A percentile compares a stretch with the other conserved stretches of the same genome.
phyloP scores from a whole-genome alignment of 2,329 filamentous ascomycete species.

The Xenosphaeropsis pyriputrescens region DNA sequence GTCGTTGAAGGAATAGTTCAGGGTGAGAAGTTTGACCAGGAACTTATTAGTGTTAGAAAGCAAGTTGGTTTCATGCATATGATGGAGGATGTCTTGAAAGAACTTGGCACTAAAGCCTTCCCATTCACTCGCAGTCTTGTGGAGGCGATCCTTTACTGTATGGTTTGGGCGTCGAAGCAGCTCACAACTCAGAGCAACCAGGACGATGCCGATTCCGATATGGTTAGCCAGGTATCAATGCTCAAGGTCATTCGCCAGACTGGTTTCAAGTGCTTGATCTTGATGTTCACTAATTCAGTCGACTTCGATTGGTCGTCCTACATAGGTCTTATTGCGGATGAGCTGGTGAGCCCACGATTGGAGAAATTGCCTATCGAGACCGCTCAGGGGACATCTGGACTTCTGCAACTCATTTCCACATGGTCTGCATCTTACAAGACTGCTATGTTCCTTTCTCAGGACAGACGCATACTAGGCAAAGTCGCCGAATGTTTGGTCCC shows the following conservation, averaged over 20 bases:
- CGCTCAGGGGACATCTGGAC: constrained; percentile 74
- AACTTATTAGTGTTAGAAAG: constrained; percentile 55
- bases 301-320: constrained; percentile 61
- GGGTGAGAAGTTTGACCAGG: constrained; percentile 35
- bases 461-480: constrained; percentile 48
- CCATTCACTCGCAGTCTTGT: constrained; percentile 56
- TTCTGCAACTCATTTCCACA: constrained; percentile 65
- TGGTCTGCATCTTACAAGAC: constrained; percentile 60
- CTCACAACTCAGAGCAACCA: constrained; percentile 24
- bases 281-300: constrained; percentile 61
- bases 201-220: constrained; percentile 19
- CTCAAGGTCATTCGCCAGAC: constrained; percentile 52
- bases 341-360: constrained; percentile 65
- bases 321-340: constrained; percentile 52
- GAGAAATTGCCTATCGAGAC: constrained; percentile 72
- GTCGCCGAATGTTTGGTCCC: constrained; percentile 59
- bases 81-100: constrained; percentile 73
- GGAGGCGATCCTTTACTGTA: constrained; percentile 68
- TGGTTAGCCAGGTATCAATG: constrained; percentile 33
- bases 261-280: constrained; percentile 69
- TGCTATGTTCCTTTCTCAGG: constrained; percentile 48
- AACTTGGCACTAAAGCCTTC: constrained; percentile 60
- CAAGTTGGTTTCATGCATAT: constrained; percentile 89
- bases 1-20: constrained; percentile 22
- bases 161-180: constrained; percentile 53